phyloP scores from a whole-genome alignment of 2,329 filamentous ascomycete species.

The Apiospora hydei region DNA sequence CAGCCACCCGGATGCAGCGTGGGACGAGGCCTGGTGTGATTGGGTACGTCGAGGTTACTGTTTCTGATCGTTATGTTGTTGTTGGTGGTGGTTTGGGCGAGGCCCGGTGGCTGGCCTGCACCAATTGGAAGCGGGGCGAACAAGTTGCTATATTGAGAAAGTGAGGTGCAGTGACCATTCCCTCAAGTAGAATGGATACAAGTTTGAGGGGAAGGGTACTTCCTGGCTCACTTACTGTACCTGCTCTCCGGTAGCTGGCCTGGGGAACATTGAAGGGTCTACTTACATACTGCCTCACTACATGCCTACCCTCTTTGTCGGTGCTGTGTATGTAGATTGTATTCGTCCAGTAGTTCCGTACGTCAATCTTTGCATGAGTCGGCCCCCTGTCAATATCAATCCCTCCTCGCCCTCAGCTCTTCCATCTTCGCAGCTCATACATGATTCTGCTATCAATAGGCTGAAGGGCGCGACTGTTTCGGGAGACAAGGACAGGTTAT shows the following conservation, averaged over 20 bases:
- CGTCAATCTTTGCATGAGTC: constrained; percentile 16
- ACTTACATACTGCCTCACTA: not conserved
- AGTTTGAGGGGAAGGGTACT: not conserved
- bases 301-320: not conserved
- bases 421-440: constrained; percentile 10
- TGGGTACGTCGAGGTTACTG: not conserved
- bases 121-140: constrained; percentile 10
- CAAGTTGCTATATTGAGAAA: not conserved
- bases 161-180: not conserved
- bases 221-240: not conserved
- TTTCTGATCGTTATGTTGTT: not conserved
- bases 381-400: not conserved
- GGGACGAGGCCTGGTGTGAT: not conserved
- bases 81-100: not conserved
- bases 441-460: constrained; percentile 9
- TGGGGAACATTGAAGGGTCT: not conserved
- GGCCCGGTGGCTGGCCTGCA: not conserved
- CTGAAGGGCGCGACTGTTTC: constrained; percentile 13
- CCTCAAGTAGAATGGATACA: constrained; percentile 1
- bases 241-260: not conserved
- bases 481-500: not conserved
- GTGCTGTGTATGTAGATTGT: constrained; percentile 6
- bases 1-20: not conserved
- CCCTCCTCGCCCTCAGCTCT: not conserved
- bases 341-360: not conserved